These are phyloP conservation scores for Mortierella sp. DNA, from an alignment of 371 early-diverging fungal genomes.

Conservation along the genomic window DNA sequence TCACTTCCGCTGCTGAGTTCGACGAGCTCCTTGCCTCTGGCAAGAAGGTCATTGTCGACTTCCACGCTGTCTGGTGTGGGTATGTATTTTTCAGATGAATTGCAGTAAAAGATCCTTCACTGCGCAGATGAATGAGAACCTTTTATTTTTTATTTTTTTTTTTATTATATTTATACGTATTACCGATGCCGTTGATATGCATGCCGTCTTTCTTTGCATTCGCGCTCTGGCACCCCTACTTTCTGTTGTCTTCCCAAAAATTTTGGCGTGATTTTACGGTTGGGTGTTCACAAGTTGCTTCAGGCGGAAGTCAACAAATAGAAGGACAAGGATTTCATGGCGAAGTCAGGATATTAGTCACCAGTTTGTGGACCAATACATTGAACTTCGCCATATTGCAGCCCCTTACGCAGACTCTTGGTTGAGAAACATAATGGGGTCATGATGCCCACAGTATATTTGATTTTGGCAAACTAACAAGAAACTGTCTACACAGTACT, in stretches of 20 bases:
- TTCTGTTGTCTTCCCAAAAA: not conserved
- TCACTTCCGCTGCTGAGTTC: constrained; percentile 29
- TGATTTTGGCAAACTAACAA: too few relatives aligned
- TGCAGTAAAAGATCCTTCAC: not conserved
- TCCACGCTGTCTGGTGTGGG: constrained; percentile 77
- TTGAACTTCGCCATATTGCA: too few relatives aligned
- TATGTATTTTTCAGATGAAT: constrained; percentile 18
- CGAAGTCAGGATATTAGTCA: too few relatives aligned
- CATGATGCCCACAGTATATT: too few relatives aligned
- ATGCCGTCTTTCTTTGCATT: not conserved
- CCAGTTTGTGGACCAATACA: too few relatives aligned
- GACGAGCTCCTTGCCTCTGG: constrained; percentile 29
- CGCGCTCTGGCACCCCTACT: too few relatives aligned
- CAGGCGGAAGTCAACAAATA: too few relatives aligned
- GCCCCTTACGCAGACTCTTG: too few relatives aligned
- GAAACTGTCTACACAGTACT: too few relatives aligned
- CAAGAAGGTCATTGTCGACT: constrained; percentile 73
- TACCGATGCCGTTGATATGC: not conserved
- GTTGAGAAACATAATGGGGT: too few relatives aligned
- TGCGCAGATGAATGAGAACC: not conserved
- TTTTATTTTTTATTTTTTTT: not conserved
- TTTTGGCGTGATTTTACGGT: not conserved
- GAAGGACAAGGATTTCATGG: too few relatives aligned
- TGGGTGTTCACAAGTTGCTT: too few relatives aligned
- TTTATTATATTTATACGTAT: not conserved